Evolutionary conservation across 352 stramenopile genomes (phyloP), one percentile per base, ranked within the genome.

Genomic region (Globisporangium yorkense): DNA sequence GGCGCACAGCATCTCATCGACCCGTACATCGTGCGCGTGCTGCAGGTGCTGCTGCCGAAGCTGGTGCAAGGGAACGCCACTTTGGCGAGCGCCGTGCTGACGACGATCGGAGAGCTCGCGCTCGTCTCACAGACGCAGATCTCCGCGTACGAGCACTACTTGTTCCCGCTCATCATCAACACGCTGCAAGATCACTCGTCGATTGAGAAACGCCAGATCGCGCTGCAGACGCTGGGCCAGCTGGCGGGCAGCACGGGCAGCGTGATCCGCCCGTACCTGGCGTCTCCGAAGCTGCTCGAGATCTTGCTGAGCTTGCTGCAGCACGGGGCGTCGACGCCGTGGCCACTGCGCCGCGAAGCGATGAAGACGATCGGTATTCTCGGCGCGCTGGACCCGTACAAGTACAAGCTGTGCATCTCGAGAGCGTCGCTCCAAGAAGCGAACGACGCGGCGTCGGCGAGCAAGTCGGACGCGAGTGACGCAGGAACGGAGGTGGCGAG

Each of bases 341-440:
- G 96, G 96, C 75, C 84, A 9, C 70, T 99, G 16, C 71, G 96
- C 27, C 77, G 94, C 58, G 97, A 99, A 65, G 94, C 97, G 1
- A 97, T 99, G 79, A 87, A 97, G 56, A 98, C 93, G 0, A 94
- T 99, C 48, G 97, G 97, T 21, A 97, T 98, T 56, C 67, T 99
- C 2, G 85, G 85, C 16, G 97, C 96, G 5, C 61, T 99, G 13
- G 96, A 99, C 61, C 97, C 97, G 43, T 97, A 98, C 82, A 89
- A 96, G 44, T 98, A 98, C 77, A 92, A 92, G 53, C 52, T 95
- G 33, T 90, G 77, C 51, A 66, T 90, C 13, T 89, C 85, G 35
- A 66, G 80, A 33, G 76, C 72, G 13, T 87, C 80, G 7, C 65
- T 93, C 51, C 68, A 84, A 15, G 71, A 91, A 67, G 80, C 75